Evolutionary conservation across 768 basidiomycete species (phyloP), one percentile per base, ranked within the genome.

Genomic region (Suillus cothurnatus): DNA sequence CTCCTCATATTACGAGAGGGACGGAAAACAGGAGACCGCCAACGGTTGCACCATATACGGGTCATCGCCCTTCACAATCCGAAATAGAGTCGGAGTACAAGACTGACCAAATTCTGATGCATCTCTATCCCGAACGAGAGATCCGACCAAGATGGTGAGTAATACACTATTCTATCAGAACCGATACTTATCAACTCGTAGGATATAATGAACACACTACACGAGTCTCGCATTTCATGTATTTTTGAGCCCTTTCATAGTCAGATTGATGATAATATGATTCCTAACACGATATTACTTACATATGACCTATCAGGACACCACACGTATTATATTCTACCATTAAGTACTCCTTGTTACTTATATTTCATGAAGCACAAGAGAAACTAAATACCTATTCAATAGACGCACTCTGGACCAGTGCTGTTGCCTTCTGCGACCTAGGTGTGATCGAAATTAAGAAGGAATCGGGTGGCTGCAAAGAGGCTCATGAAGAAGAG

Each of bases 21-120:
- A 71, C 65, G 59, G 74, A 76, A 39, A 64, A 49, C 23, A 63
- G 60, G 8, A 69, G 69, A 5, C 64, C 68, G 7, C 76, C 68
- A 2, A 66, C 64, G 12, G 21, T 6, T 41, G 67, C 65, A 28
- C 65, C 69, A 9, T 53, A 67, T 17, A 31, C 60, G 6, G 61
- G 28, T 4, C 65, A 72, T 34, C 65, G 72, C 50, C 66, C 72
- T 3, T 64, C 72, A 26, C 68, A 75, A 15, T 70, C 73, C 43
- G 73, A 77, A 56, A 75, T 72, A 62, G 71, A 76, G 63, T 69
- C 73, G 17, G 75, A 77, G 66, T 76, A 67, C 64, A 72, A 70
- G 41, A 71, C 75, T 2, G 75, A 76, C 66, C 76, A 77, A 61
- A 77, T 77, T 53, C 70, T 76, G 73, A 76, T 76, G 75, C 66